Evolutionary conservation across 345 rosid genomes (phyloP), one percentile per base, ranked within the genome.

Genomic region (Citrus trifoliata): DNA sequence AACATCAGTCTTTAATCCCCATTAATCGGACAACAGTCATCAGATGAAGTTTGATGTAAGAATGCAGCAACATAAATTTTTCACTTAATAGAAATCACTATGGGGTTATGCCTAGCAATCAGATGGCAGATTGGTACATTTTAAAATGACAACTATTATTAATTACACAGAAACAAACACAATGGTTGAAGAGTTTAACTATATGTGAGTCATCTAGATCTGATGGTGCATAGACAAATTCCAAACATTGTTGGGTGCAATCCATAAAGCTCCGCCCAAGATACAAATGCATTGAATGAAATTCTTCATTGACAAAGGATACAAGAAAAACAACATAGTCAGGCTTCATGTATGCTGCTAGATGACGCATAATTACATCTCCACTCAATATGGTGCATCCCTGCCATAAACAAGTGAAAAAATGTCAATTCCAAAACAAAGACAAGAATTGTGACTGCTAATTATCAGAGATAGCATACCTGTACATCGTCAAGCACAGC

Each of bases 331-430:
- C 95, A 25, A 93, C 97, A 72, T 89, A 93, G 83, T 88, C 89
- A 5, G 98, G 98, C 81, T 87, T 90, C 89, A 90, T 78, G 69
- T 89, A 81, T 37, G 87, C 92, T 75, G 98, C 98, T 75, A 95
- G 92, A 80, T 91, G 92, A 33, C 96, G 92, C 76, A 90, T 93
- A 77, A 95, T 93, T 66, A 95, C 97, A 83, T 95, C 98, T 79
- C 98, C 99, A 38, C 98, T 93, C 87, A 93, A 80, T 82, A 92
- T 93, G 82, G 99, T 92, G 89, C 98, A 93, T 53, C 95, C 99
- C 98, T 95, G 88, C 67, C 70, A 53, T 24, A 33, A 32, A 59
- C 65, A 76, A 28, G 22, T 14, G 80, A 59, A 32, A 73, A 33
- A 28, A 81, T 37, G 79, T 80, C 69, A 74, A 18, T 48, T 71